A percentile compares a stretch with the other conserved stretches of the same genome.
Conservation (phyloP, 2,329 filamentous ascomycete species). For the Pyrenochaeta sp. region DNA sequence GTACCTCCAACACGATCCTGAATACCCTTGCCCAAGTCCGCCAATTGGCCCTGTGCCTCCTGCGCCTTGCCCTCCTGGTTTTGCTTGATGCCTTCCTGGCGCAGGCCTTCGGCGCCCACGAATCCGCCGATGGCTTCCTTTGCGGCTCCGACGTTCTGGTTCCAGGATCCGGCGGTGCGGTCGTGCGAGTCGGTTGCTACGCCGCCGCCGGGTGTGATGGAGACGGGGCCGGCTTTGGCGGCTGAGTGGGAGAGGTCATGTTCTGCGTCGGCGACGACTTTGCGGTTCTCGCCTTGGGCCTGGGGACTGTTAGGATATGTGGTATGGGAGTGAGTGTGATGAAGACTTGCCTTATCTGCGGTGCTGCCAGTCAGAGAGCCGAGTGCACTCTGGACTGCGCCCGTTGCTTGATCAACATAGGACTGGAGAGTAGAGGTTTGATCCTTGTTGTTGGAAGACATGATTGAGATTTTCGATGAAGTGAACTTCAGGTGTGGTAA, state of each 20-base stretch:
- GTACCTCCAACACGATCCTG: slow-evolving; percentile 67
- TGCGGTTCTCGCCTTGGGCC: slow-evolving; percentile 68
- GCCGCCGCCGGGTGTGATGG: slow-evolving; percentile 73
- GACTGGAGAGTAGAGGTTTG: slow-evolving; percentile 80
- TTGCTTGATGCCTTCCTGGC: slow-evolving; percentile 76
- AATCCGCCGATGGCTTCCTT: slow-evolving; percentile 83
- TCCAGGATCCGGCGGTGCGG: slow-evolving; percentile 76
- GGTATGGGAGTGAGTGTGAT: not conserved
- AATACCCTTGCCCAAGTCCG: slow-evolving; percentile 73
- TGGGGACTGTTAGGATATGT: slow-evolving; percentile 43
- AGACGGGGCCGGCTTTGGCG: slow-evolving; percentile 75
- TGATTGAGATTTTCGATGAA: slow-evolving; percentile 39
- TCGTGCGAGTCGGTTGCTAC: slow-evolving; percentile 75
- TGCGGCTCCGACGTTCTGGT: slow-evolving; percentile 85
- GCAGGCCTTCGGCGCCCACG: slow-evolving; percentile 77
- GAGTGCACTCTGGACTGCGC: slow-evolving; percentile 74
- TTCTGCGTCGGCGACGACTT: slow-evolving; percentile 71
- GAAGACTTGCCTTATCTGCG: slow-evolving; percentile 64
- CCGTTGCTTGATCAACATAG: slow-evolving; percentile 68
- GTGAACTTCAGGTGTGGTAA: not conserved
- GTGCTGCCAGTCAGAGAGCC: slow-evolving; percentile 77
- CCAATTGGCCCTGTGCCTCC: slow-evolving; percentile 83
- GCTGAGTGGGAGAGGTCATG: slow-evolving; percentile 78
- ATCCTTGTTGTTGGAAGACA: slow-evolving; percentile 61
- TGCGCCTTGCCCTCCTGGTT: slow-evolving; percentile 80